Percentiles rank a stretch among this genome's conserved stretches.
These are phyloP conservation scores for Colletotrichum sansevieriae DNA, from an alignment of 2,329 filamentous ascomycete genomes.

Conservation along the genomic window DNA sequence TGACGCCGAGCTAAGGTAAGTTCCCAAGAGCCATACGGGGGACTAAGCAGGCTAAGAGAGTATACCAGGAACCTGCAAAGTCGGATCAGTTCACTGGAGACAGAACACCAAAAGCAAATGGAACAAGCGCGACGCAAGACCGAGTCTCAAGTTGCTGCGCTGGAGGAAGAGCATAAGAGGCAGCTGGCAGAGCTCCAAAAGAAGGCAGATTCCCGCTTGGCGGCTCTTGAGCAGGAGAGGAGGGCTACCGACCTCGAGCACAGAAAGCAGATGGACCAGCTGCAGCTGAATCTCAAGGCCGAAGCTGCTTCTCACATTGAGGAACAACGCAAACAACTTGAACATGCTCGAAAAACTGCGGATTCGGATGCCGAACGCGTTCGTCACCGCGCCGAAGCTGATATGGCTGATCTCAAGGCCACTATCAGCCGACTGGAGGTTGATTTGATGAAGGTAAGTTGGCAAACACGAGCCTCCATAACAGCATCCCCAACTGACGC, in stretches of 20 bases:
- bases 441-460: conserved; percentile 69
- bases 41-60: background rate
- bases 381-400: conserved; percentile 66
- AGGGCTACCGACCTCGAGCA: conserved; percentile 40
- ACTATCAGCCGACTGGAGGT: conserved; percentile 73
- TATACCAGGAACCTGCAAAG: conserved; percentile 35
- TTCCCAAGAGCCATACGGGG: conserved; percentile 28
- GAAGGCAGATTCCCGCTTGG: conserved; percentile 14
- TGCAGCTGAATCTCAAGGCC: conserved; percentile 49
- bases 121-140: conserved; percentile 59
- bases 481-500: conserved; percentile 40
- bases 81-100: conserved; percentile 40
- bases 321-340: conserved; percentile 56
- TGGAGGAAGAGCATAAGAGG: conserved; percentile 49
- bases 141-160: conserved; percentile 58
- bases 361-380: conserved; percentile 64
- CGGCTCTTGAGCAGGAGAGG: conserved; percentile 41
- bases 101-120: conserved; percentile 41
- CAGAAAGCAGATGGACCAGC: conserved; percentile 51
- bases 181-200: conserved; percentile 44
- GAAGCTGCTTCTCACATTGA: conserved; percentile 44
- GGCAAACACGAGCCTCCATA: no score
- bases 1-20: conserved; percentile 72
- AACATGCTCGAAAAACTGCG: conserved; percentile 60
- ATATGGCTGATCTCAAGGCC: conserved; percentile 72